These are phyloP conservation scores for Candida maris DNA, from an alignment of 805 yeast genomes.

Conservation along the genomic window DNA sequence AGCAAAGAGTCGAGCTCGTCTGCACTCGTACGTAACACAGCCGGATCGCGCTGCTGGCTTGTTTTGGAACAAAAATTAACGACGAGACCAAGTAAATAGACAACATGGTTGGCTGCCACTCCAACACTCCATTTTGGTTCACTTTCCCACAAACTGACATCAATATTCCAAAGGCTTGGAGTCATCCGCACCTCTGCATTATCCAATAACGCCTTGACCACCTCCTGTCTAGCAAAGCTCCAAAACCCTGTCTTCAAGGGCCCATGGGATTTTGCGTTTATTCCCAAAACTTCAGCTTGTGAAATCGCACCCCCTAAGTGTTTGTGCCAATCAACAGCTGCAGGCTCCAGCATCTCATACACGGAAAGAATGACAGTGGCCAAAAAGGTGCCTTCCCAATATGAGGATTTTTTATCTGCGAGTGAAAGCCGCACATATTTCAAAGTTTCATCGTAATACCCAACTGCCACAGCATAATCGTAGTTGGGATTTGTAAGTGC, in stretches of 20 bases:
- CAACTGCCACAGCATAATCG: constrained; percentile 9
- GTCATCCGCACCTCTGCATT: constrained; percentile 4
- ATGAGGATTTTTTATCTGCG: constrained; percentile 3
- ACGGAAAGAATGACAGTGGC: constrained; percentile 12
- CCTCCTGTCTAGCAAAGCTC: constrained; percentile 12
- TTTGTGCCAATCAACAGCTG: constrained; percentile 13
- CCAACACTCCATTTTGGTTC: constrained; percentile 8
- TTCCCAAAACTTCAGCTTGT: constrained; percentile 8
- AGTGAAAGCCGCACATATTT: constrained; percentile 5
- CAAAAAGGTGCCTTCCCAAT: constrained; percentile 8
- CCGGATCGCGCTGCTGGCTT: not conserved
- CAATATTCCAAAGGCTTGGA: constrained; percentile 5
- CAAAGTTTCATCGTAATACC: constrained; percentile 11
- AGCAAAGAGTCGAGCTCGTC: constrained; percentile 4
- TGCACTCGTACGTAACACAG: constrained; percentile 2
- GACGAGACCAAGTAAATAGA: constrained; percentile 9
- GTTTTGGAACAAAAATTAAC: constrained; percentile 5
- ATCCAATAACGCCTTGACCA: constrained; percentile 4
- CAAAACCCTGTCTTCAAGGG: constrained; percentile 11
- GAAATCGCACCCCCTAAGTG: constrained; percentile 12
- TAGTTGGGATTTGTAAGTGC: constrained; percentile 9
- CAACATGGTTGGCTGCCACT: constrained; percentile 8
- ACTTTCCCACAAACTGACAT: constrained; percentile 1
- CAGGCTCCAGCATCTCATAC: constrained; percentile 13
- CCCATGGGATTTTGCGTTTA: constrained; percentile 3